These are phyloP conservation scores for Malassezia brasiliensis DNA, from an alignment of 1,284 basidiomycete species.

Conservation along the genomic window DNA sequence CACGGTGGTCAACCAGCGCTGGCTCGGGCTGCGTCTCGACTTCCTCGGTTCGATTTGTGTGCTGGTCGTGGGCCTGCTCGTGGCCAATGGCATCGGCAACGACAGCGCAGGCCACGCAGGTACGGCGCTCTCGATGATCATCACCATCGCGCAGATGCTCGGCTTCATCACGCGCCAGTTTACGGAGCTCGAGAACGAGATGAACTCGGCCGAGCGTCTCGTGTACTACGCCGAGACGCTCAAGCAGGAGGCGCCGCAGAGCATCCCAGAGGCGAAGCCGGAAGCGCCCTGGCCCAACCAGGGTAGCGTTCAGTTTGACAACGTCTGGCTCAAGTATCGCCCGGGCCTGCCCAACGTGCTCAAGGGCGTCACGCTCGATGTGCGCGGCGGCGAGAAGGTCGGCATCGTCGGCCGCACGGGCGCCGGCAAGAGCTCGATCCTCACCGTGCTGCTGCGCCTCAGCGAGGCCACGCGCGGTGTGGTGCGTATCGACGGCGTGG, in stretches of 20 bases:
- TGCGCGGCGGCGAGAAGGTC: constrained; percentile 53
- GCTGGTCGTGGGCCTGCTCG: constrained; percentile 38
- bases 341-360: constrained; percentile 52
- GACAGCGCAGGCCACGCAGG: constrained; percentile 22
- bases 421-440: constrained; percentile 63
- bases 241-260: constrained; percentile 42
- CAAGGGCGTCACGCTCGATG: constrained; percentile 50
- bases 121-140: constrained; percentile 40
- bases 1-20: constrained; percentile 69
- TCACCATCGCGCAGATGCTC: constrained; percentile 38
- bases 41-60: constrained; percentile 44
- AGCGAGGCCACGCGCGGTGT: constrained; percentile 59
- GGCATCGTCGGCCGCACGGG: constrained; percentile 53
- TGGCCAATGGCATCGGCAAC: constrained; percentile 18
- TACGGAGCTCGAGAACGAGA: constrained; percentile 49
- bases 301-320: constrained; percentile 42
- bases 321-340: constrained; percentile 52
- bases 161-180: constrained; percentile 47
- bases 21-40: constrained; percentile 64
- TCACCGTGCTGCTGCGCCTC: constrained; percentile 63
- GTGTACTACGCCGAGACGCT: constrained; percentile 41
- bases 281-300: constrained; percentile 40
- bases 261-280: constrained; percentile 25
- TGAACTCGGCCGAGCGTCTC: constrained; percentile 46
- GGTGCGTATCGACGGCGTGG: constrained; percentile 63